Evolutionary conservation across 768 basidiomycete species (phyloP), one percentile per base, ranked within the genome.

Genomic region (Pleurotus sapidus): DNA sequence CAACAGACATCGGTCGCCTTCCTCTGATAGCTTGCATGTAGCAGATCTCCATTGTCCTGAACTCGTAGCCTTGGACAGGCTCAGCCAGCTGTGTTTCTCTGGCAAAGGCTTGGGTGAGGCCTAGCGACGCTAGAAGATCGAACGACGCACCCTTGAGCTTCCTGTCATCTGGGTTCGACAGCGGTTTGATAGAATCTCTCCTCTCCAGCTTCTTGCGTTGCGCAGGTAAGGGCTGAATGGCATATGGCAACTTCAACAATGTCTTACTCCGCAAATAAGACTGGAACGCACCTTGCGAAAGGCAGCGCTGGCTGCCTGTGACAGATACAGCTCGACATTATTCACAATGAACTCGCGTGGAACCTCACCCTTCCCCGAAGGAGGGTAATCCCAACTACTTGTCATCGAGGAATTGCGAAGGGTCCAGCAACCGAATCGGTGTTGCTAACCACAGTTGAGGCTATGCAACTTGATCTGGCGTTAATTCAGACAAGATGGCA

Each of bases 21-120:
- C 87, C 63, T 89, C 86, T 40, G 76, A 69, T 55, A 93, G 73
- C 64, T 79, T 88, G 70, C 90, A 92, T 9, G 82, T 86, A 20
- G 87, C 90, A 42, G 79, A 70, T 64, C 88, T 77, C 91, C 91
- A 93, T 42, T 86, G 84, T 12, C 84, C 86, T 6, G 77, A 70
- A 34, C 76, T 75, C 24, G 76, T 68, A 25, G 80, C 76, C 60
- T 81, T 83, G 40, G 81, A 70, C 15, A 89, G 75, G 12, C 78
- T 77, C 45, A 88, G 78, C 88, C 88, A 90, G 64, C 83, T 89
- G 17, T 84, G 75, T 71, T 87, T 89, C 64, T 92, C 89, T 91
- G 18, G 39, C 39, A 34, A 34, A 11, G 30, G 30, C 30, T 34
- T 9, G 9, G 30, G 30, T 34, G 30, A 34, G 30, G 30, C 30